Evolutionary conservation across 148 eudicot genomes (phyloP).

Genomic region (Amaranthus palmeri): DNA sequence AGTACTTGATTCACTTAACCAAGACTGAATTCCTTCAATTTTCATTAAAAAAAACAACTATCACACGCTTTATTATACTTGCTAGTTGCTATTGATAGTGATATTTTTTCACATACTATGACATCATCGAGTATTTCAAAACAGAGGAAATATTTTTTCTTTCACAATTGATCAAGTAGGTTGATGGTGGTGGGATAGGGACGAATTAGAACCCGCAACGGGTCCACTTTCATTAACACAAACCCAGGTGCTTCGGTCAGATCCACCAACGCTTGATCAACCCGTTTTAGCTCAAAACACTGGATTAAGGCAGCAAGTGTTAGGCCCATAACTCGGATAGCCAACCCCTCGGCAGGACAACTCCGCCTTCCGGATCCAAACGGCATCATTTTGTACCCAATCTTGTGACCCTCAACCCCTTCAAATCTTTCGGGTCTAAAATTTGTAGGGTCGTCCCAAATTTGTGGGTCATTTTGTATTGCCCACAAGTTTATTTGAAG

Average conservation of each 20-base stretch:
- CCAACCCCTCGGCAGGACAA: slow-evolving; percentile 25
- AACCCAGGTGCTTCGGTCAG: background rate
- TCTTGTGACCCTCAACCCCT: slow-evolving; percentile 11
- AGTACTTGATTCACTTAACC: no score
- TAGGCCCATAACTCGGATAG: slow-evolving; percentile 17
- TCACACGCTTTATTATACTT: no score
- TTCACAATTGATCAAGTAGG: no score
- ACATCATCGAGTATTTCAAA: no score
- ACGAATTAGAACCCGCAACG: no score
- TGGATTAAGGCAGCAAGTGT: slow-evolving; percentile 23
- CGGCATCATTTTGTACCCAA: slow-evolving; percentile 25
- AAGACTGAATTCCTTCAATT: no score
- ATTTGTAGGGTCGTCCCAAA: slow-evolving; percentile 22
- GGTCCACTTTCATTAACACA: no score
- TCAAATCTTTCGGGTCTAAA: slow-evolving; percentile 32
- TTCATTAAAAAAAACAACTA: no score
- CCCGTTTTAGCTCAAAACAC: slow-evolving; percentile 31
- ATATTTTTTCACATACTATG: no score
- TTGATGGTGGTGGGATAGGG: no score
- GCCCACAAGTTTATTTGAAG: slow-evolving; percentile 7
- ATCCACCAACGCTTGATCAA: slow-evolving; percentile 19
- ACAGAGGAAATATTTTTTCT: no score
- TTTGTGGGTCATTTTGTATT: slow-evolving; percentile 25
- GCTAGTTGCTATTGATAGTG: no score
- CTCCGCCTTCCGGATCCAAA: slow-evolving; percentile 31